Conservation (phyloP, 495 filamentous ascomycete genomes). For the Echria macrotheca region DNA sequence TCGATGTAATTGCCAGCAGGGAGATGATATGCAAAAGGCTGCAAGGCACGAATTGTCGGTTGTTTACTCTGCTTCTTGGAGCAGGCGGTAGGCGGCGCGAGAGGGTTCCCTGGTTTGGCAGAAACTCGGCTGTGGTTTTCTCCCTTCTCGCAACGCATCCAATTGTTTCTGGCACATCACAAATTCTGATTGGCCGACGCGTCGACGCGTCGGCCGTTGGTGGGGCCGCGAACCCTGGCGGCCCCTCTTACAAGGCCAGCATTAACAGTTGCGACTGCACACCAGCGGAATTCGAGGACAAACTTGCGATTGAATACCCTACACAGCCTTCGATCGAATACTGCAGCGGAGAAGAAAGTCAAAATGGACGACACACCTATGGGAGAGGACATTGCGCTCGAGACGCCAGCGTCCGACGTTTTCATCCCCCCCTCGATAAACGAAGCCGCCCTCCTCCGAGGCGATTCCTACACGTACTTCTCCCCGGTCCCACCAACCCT, state of each 20-base stretch:
- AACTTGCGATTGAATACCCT: too few relatives aligned
- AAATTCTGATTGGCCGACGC: not conserved
- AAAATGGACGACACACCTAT: constrained; percentile 36
- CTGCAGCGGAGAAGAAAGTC: constrained; percentile 25
- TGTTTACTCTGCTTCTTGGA: constrained; percentile 7
- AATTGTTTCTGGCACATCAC: not conserved
- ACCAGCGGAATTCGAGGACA: too few relatives aligned
- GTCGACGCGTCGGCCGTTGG: not conserved
- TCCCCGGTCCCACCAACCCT: constrained; percentile 59
- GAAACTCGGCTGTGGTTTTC: too few relatives aligned
- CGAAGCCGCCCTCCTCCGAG: constrained; percentile 53
- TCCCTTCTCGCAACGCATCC: not conserved
- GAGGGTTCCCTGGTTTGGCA: too few relatives aligned
- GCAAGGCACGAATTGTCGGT: too few relatives aligned
- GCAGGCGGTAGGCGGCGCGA: not conserved
- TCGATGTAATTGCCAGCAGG: too few relatives aligned
- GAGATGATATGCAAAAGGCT: not conserved
- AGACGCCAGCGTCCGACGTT: constrained; percentile 51
- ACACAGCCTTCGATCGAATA: not conserved
- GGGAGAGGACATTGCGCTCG: constrained; percentile 43
- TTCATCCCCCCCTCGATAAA: constrained; percentile 81
- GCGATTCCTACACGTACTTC: constrained; percentile 79
- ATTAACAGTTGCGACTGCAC: too few relatives aligned
- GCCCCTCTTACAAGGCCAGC: not conserved
- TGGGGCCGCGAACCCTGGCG: not conserved